A percentile compares a stretch with the other conserved stretches of the same genome.
Conservation (phyloP, 192 early-diverging fungal genomes). For the Linnemannia hyalina region DNA sequence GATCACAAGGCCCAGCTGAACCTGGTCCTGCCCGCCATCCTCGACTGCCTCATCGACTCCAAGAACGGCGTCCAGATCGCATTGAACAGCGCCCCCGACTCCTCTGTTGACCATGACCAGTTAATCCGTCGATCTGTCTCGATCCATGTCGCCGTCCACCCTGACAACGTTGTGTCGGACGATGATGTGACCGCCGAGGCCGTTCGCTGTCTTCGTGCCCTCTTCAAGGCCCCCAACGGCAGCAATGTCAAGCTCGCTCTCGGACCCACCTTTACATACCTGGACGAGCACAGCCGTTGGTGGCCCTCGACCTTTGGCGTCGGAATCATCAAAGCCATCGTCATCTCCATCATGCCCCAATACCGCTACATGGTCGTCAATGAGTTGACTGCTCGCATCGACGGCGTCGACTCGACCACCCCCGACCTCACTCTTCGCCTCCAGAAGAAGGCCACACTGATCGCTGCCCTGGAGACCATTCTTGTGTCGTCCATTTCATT, state of each 20-base stretch:
- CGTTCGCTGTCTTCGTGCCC: conserved; percentile 48
- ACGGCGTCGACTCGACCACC: conserved; percentile 32
- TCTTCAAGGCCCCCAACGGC: conserved; percentile 45
- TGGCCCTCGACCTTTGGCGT: conserved; percentile 54
- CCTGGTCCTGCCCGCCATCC: conserved; percentile 70
- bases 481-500: conserved; percentile 59
- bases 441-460: conserved; percentile 60
- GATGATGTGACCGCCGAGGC: conserved; percentile 52
- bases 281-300: conserved; percentile 55
- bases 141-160: conserved; percentile 39
- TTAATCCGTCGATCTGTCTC: conserved; percentile 32
- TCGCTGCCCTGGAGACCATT: conserved; percentile 59
- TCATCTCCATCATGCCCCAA: conserved; percentile 56
- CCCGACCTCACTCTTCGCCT: conserved; percentile 27
- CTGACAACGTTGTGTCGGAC: conserved; percentile 39
- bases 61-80: conserved; percentile 31
- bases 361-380: conserved; percentile 64
- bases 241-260: conserved; percentile 38
- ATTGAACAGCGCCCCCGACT: not conserved
- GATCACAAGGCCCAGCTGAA: conserved; percentile 72
- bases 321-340: conserved; percentile 39
- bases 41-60: conserved; percentile 52
- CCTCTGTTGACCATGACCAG: not conserved
- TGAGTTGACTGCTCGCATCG: conserved; percentile 61
- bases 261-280: conserved; percentile 38